phyloP scores from a whole-genome alignment of 2,329 filamentous ascomycete species.

The Grosmannia serpens region DNA sequence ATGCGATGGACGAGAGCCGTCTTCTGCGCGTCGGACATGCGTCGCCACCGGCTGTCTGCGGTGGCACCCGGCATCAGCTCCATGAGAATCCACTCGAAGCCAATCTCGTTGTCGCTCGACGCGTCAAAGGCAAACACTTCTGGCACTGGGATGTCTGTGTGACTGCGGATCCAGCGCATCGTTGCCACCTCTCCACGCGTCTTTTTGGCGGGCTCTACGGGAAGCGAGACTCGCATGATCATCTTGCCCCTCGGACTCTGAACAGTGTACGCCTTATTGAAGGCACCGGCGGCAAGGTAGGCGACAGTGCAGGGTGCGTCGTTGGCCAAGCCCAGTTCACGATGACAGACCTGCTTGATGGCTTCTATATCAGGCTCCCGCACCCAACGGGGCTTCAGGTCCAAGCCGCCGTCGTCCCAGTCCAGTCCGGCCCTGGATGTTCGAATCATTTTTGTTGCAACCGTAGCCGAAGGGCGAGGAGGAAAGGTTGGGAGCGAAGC shows the following conservation, averaged over 20 bases:
- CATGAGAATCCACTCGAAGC: conserved; percentile 1
- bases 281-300: not conserved
- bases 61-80: not conserved
- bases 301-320: not conserved
- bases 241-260: not conserved
- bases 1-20: not conserved
- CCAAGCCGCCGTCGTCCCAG: no score
- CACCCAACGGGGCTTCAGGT: no score
- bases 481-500: no score
- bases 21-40: not conserved
- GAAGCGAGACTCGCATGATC: not conserved
- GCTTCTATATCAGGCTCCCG: no score
- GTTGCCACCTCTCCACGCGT: not conserved
- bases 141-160: not conserved
- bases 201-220: not conserved
- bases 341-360: no score
- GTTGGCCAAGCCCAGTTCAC: not conserved
- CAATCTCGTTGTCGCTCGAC: not conserved
- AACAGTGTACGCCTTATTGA: not conserved
- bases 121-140: not conserved
- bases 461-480: no score
- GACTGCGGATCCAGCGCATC: not conserved
- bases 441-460: no score
- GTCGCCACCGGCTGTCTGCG: not conserved
- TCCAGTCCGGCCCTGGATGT: no score